Base-by-base conservation (phyloP, 2,329 filamentous ascomycete species). In the Pseudodiploospora longispora region DNA sequence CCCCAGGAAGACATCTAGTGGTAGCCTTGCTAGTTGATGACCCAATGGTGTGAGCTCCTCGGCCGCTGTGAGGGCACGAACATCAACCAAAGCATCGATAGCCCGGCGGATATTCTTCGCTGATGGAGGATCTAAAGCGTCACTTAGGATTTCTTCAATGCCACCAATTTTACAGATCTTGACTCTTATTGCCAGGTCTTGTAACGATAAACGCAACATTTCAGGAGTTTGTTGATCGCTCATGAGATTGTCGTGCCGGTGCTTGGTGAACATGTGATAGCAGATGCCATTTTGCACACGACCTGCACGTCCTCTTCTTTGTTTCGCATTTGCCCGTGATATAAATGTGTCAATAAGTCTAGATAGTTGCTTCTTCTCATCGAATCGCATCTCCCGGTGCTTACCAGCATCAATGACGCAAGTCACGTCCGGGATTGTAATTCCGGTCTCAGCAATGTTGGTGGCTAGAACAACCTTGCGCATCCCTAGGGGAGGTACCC, bases 391-490 rank as follows among this genome's bases (percentile, higher is more conserved):
- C 64, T 95, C 91, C 52, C 94, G 89, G 64, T 97, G 91, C 64
- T 95, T 97, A 45, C 93, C 93, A 1, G 89, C 90, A 62, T 98
- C 93, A 47, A 98, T 85, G 38, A 98, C 93, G 55, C 90, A 95
- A 1, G 93, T 97, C 30, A 98, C 87, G 60, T 98, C 93, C 1
- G 93, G 93, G 52, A 98, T 98, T 0, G 93, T 98, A 59, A 98
- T 95, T 69, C 93, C 93, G 1, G 93, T 98, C 63, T 98, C 93
- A 4, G 93, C 93, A 61, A 98, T 98, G 59, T 98, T 98, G 10
- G 93, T 98, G 2, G 93, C 90, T 43, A 98, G 76, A 2, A 98
- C 91, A 51, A 98, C 93, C 67, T 98, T 98, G 50, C 90, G 79
- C 45, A 82, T 74, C 1, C 91, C 91, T 3, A 74, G 75, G 1